A percentile compares a stretch with the other conserved stretches of the same genome.
phyloP scores from a whole-genome alignment of 805 yeast species.

The Ogataea ganodermae region DNA sequence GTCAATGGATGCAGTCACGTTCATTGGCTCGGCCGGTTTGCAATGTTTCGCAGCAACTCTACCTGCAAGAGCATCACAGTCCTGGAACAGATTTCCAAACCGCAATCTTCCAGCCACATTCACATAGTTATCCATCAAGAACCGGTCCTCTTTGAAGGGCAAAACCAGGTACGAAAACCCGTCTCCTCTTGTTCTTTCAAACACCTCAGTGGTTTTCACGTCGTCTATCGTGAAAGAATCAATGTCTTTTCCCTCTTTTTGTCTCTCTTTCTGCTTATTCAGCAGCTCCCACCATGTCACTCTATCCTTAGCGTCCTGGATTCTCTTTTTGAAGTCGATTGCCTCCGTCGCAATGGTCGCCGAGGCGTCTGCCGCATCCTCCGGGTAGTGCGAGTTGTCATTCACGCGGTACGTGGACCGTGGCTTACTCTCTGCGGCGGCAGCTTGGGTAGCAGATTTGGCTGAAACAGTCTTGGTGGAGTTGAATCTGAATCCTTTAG shows the following conservation, averaged over 20 bases:
- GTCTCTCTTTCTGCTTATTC: conserved; percentile 67
- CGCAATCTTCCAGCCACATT: conserved; percentile 90
- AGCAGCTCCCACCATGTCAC: conserved; percentile 90
- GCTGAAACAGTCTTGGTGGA: neutral
- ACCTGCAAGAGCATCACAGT: conserved; percentile 91
- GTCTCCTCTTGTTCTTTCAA: conserved; percentile 74
- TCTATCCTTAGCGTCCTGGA: conserved; percentile 35
- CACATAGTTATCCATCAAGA: conserved; percentile 83
- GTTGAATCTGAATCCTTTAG: neutral
- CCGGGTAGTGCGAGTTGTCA: conserved; percentile 41
- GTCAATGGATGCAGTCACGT: conserved; percentile 94
- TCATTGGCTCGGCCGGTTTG: conserved; percentile 93
- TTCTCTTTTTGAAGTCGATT: conserved; percentile 50
- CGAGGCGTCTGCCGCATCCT: conserved; percentile 72
- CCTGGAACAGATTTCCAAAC: conserved; percentile 93
- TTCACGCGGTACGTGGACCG: conserved; percentile 26
- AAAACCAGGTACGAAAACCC: conserved; percentile 69
- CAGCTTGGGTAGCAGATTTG: neutral
- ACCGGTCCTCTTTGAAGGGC: conserved; percentile 82
- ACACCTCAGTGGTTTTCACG: conserved; percentile 68
- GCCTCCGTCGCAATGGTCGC: conserved; percentile 68
- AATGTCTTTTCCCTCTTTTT: conserved; percentile 69
- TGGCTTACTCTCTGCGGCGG: neutral
- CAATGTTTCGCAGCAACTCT: conserved; percentile 91
- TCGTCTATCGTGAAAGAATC: conserved; percentile 72